Evolutionary conservation across 495 filamentous ascomycete genomes (phyloP).

Genomic region (Endocarpon pusillum): DNA sequence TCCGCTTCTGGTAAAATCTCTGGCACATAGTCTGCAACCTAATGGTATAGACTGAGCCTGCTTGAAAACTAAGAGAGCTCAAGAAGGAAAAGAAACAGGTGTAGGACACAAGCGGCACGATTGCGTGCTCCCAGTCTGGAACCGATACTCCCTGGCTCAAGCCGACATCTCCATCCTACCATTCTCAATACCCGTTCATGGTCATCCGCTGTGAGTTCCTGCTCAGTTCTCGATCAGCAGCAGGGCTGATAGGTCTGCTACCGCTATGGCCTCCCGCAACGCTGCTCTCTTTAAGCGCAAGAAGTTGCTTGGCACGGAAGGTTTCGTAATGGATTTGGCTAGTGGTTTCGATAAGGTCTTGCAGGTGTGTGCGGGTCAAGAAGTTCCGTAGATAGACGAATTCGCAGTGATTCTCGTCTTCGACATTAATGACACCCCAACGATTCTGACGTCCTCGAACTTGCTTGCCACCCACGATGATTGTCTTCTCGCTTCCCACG

Average conservation of each 20-base stretch:
- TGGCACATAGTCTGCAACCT: too few species aligned
- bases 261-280: conserved; percentile 58
- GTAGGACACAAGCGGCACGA: too few species aligned
- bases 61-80: too few species aligned
- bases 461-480: conserved; percentile 93
- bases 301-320: conserved; percentile 96
- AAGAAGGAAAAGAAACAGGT: too few species aligned
- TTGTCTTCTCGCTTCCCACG: conserved; percentile 92
- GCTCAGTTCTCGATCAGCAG: conserved; percentile 89
- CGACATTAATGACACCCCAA: conserved; percentile 99
- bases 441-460: conserved; percentile 96
- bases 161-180: too few species aligned
- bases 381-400: conserved; percentile 97
- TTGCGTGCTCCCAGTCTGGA: too few species aligned
- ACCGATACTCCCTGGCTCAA: too few species aligned
- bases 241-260: conserved; percentile 85
- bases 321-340: conserved; percentile 99
- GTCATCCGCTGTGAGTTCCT: conserved; percentile 88
- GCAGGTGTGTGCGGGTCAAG: conserved; percentile 85
- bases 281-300: conserved; percentile 95
- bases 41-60: too few species aligned
- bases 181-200: conserved; percentile 94
- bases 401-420: conserved; percentile 99
- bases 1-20: too few species aligned
- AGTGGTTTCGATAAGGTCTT: conserved; percentile 98